A percentile compares a stretch with the other conserved stretches of the same genome.
These are phyloP conservation scores for Tolypocladium ovalisporum DNA, from an alignment of 2,329 filamentous ascomycete genomes.

Conservation along the genomic window DNA sequence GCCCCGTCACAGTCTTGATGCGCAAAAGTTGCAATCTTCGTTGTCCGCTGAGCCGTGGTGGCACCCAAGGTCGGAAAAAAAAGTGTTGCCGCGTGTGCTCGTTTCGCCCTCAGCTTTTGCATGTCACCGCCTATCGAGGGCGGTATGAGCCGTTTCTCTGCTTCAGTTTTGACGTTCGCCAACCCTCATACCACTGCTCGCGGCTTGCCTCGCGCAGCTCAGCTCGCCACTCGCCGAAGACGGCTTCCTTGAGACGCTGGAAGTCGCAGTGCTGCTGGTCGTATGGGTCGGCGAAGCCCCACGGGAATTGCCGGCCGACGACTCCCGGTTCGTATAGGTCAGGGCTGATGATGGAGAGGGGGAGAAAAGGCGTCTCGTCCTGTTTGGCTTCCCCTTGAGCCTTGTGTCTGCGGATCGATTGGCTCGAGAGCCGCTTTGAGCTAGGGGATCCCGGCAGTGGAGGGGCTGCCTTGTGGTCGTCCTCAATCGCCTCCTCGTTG, in stretches of 20 bases:
- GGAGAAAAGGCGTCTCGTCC: slow-evolving; percentile 59
- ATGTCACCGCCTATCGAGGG: slow-evolving; percentile 16
- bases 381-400: slow-evolving; percentile 33
- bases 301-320: slow-evolving; percentile 82
- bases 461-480: slow-evolving; percentile 15
- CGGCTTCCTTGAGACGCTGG: slow-evolving; percentile 74
- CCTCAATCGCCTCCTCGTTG: slow-evolving; percentile 15
- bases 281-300: slow-evolving; percentile 94
- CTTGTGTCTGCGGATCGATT: slow-evolving; percentile 34
- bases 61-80: background rate
- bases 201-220: slow-evolving; percentile 85
- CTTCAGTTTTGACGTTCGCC: slow-evolving; percentile 67
- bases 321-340: slow-evolving; percentile 76
- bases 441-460: slow-evolving; percentile 23
- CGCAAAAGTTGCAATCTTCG: background rate
- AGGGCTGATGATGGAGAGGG: slow-evolving; percentile 87
- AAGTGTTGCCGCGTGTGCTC: background rate
- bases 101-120: background rate
- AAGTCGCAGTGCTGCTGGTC: slow-evolving; percentile 92
- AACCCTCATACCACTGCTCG: slow-evolving; percentile 91
- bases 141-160: slow-evolving; percentile 32
- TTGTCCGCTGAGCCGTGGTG: background rate
- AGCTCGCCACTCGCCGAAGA: slow-evolving; percentile 87
- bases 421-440: slow-evolving; percentile 34
- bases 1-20: background rate